Base-by-base conservation (phyloP, 2,329 filamentous ascomycete species). In the Cladorrhinum sp. region DNA sequence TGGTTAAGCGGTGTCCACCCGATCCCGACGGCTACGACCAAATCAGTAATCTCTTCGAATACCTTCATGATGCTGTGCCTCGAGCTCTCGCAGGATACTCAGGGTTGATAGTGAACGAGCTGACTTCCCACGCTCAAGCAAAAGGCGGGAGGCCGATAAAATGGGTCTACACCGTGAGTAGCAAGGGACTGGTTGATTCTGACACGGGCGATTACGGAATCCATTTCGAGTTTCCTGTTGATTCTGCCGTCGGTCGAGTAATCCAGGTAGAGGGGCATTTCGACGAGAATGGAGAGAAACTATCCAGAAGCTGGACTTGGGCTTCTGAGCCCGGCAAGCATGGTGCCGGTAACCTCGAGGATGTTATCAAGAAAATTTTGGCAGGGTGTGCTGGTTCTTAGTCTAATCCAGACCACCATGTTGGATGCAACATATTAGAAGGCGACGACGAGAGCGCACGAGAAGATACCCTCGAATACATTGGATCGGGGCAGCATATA, bases 11-110 rank as follows among this genome's bases (percentile, higher is more conserved):
- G 12, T 63, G 59, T 55, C 65, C 65, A 3, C 61, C 64, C 1
- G 51, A 22, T 12, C 10, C 51, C 2, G 58, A 63, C 2, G 64
- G 64, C 3, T 68, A 67, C 41, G 27, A 62, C 41, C 48, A 51
- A 36, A n/a, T 62, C 13, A 50, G 56, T 7, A 23, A 61, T 22
- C 61, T 67, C 1, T 59, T 68, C 29, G 48, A 50, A 45, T 69
- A 69, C 52, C 54, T 69, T 24, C 22, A 60, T 25, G 32, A 41
- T 18, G 60, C 66, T 20, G 60, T 69, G 4, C 62, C 67, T 10
- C 59, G 61, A 45, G 68, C 66, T 8, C 49, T 69, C 18, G 55
- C 66, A 0, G 58, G 61, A 18, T 50, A 64, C 10, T 64, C 53
- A 23, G 12, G 25, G 24, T 22, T 41, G 4, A 27, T 62, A 13